phyloP scores from a whole-genome alignment of 2,329 filamentous ascomycete species.

The Hypoxylon sp. region DNA sequence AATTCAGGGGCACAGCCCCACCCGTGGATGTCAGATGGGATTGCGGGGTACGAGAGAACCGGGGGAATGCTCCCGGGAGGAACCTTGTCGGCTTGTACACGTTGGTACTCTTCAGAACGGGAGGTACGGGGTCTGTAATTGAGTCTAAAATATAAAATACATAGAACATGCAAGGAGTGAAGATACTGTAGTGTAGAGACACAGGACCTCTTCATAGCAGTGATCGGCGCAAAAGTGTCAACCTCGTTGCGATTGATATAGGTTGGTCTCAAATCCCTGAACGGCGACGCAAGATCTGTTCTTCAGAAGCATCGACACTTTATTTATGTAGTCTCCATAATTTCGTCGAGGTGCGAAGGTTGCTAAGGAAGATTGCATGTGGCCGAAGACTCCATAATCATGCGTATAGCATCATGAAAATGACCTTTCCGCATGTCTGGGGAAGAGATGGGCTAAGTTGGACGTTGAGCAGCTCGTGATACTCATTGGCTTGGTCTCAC shows the following conservation, averaged over 20 bases:
- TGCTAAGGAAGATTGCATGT: constrained; percentile 16
- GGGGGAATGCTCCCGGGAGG: not conserved
- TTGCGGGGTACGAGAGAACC: constrained; percentile 5
- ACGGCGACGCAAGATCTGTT: constrained; percentile 6
- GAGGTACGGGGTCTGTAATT: too few species aligned
- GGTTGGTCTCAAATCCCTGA: constrained; percentile 1
- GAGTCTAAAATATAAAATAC: too few species aligned
- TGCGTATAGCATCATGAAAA: constrained; percentile 14
- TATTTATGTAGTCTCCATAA: constrained; percentile 23
- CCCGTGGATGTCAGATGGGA: constrained; percentile 1
- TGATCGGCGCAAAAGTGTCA: not conserved
- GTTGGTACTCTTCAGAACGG: not conserved
- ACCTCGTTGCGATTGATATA: not conserved
- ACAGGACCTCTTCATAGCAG: not conserved
- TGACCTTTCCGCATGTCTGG: constrained; percentile 21
- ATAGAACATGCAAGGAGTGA: too few species aligned
- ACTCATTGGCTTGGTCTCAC: constrained; percentile 6
- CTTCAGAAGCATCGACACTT: constrained; percentile 7
- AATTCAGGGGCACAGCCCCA: constrained; percentile 20
- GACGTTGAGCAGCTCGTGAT: constrained; percentile 15
- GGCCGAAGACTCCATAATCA: constrained; percentile 21
- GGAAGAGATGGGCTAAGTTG: constrained; percentile 7
- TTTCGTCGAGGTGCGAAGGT: not conserved
- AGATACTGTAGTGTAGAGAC: too few species aligned
- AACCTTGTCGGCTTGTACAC: constrained; percentile 3